Conservation (phyloP, 768 basidiomycete genomes). For the Chlorophyllum brunneum region DNA sequence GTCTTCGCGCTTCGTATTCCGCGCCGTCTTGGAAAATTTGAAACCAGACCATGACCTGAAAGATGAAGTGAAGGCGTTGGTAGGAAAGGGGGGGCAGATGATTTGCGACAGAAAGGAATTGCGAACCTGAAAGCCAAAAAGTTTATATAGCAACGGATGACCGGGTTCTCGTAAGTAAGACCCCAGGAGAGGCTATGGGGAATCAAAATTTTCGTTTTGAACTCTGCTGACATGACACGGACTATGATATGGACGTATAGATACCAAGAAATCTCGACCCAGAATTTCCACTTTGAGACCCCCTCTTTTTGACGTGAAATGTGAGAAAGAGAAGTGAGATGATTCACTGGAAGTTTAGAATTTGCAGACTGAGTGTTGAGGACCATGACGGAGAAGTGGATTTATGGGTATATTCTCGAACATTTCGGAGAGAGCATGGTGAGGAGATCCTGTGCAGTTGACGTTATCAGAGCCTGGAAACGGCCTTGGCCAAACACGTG, state of each 20-base stretch:
- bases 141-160: constrained; percentile 1
- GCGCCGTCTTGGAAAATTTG: constrained; percentile 44
- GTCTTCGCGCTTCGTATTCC: constrained; percentile 44
- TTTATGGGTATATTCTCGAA: no score
- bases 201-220: not conserved
- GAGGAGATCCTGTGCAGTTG: no score
- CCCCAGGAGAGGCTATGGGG: not conserved
- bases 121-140: constrained; percentile 1
- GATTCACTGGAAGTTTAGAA: no score
- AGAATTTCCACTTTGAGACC: not conserved
- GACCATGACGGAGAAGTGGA: no score
- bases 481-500: no score
- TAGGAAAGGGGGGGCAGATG: not conserved
- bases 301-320: no score
- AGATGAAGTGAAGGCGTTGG: not conserved
- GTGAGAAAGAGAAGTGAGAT: no score
- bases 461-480: no score
- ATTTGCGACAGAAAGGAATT: not conserved
- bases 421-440: no score
- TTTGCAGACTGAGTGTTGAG: no score
- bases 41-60: constrained; percentile 32
- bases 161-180: not conserved
- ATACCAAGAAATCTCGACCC: not conserved
- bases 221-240: constrained; percentile 1
- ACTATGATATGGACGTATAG: not conserved